Evolutionary conservation across 495 filamentous ascomycete genomes (phyloP), one percentile per base, ranked within the genome.

Genomic region (Daldinia caldariorum): DNA sequence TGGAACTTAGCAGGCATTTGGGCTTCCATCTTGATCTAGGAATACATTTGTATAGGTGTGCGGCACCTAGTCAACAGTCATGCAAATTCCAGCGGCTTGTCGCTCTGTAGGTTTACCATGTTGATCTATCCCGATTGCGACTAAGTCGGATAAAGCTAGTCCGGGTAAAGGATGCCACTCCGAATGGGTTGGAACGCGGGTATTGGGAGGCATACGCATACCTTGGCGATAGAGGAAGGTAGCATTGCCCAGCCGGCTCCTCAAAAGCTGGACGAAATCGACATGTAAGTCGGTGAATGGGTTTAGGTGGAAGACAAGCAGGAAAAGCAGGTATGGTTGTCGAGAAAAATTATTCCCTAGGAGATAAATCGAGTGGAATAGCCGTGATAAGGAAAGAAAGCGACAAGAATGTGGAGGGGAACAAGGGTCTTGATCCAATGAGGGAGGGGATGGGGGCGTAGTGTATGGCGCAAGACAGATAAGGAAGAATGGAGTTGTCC

Each of bases 211-310:
- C 37, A 67, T 18, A 61, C 64, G 69, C 22, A 61, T 60, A 55
- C 38, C 63, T 60, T 63, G 69, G 69, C 69, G 31, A 43, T 72
- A 72, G 54, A 64, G 69, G 69, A 72, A 72, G 69, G 69, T 72
- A 72, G 49, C 60, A 72, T 72, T 60, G 54, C 54, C 64, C 59
- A 67, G 51, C 69, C 63, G 69, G 68, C 63, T 66, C 53, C 68
- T 71, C 62, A 43, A 43, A 63, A 14, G 53, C 56, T 58, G 55
- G 45, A 67, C 50, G 69, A 63, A 59, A 55, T 56, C 14, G n/a
- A 54, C 29, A 62, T 62, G 51, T 54, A 49, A 20, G 45, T 51
- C 45, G 43, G 45, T 57, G 63, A 49, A 29, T 66, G 57, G 62
- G 58, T 61, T 53, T 56, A 51, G 49, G 41, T 38, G 43, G n/a